Evolutionary conservation across 306 rosid genomes (phyloP).

Genomic region (Gleditsia sinensis): DNA sequence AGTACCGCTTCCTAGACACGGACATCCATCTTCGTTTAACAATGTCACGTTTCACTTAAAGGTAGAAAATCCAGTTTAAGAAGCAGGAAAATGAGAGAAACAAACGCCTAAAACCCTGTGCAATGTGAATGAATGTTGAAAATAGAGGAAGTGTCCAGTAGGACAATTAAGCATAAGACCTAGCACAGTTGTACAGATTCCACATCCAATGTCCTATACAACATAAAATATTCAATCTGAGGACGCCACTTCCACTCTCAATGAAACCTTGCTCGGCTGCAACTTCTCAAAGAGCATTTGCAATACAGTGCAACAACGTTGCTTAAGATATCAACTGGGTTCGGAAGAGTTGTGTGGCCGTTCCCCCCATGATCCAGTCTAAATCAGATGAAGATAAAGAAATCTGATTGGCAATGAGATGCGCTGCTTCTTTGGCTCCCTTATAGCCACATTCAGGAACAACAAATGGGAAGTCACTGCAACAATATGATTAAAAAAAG

Average conservation of each 20-base stretch:
- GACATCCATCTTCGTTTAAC: neutral
- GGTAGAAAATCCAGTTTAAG: no score
- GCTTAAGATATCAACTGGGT: slow-evolving; percentile 32
- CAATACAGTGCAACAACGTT: neutral
- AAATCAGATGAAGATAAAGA: slow-evolving; percentile 60
- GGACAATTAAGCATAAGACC: neutral
- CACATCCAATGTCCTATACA: neutral
- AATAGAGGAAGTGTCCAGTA: neutral
- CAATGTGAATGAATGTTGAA: neutral
- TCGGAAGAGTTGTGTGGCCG: slow-evolving; percentile 58
- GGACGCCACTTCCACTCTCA: neutral
- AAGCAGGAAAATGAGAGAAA: neutral
- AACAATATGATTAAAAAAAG: neutral
- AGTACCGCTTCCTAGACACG: no score
- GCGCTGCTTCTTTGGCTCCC: slow-evolving; percentile 70
- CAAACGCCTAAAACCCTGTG: neutral
- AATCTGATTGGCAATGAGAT: slow-evolving; percentile 47
- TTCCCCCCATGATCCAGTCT: slow-evolving; percentile 83
- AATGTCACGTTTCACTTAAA: no score
- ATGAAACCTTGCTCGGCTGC: neutral
- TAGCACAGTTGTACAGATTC: neutral
- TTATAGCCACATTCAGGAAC: slow-evolving; percentile 81
- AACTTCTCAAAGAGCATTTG: neutral
- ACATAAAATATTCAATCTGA: neutral
- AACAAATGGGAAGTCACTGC: slow-evolving; percentile 88